A percentile compares a stretch with the other conserved stretches of the same genome.
These are phyloP conservation scores for Dendrocalamus sinicus DNA, from an alignment of 176 grass and related monocot genomes.

Conservation along the genomic window DNA sequence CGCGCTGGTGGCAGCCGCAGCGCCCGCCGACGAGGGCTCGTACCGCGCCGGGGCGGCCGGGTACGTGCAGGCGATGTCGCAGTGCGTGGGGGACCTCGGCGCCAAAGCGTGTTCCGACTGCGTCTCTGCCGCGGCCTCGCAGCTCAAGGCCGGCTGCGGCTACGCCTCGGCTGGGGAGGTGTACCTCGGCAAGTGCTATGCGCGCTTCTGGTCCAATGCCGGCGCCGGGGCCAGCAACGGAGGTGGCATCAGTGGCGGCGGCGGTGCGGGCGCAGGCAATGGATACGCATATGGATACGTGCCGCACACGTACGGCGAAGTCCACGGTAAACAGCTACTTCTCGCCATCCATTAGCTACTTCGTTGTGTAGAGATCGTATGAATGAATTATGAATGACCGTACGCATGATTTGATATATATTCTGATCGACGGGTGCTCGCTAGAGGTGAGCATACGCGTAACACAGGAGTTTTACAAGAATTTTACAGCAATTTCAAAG, in stretches of 20 bases:
- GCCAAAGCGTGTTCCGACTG: constrained; percentile 73
- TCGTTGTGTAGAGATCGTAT: too few relatives aligned
- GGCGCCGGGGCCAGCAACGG: not conserved
- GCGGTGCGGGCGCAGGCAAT: constrained; percentile 7
- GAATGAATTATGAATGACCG: too few relatives aligned
- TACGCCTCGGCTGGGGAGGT: constrained; percentile 66
- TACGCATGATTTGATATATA: too few relatives aligned
- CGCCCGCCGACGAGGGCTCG: not conserved
- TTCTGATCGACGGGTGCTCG: too few relatives aligned
- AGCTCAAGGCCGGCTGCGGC: constrained; percentile 70
- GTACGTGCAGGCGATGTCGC: constrained; percentile 91
- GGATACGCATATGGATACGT: constrained; percentile 57
- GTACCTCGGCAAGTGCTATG: constrained; percentile 97
- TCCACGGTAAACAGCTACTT: constrained; percentile 49
- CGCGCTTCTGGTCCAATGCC: constrained; percentile 80
- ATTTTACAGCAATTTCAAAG: too few relatives aligned
- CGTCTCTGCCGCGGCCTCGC: constrained; percentile 55
- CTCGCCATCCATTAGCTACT: not conserved
- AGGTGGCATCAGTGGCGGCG: not conserved
- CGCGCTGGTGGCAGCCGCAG: constrained; percentile 53
- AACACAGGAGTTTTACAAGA: too few relatives aligned
- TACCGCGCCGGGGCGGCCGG: constrained; percentile 70
- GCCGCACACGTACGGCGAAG: constrained; percentile 38
- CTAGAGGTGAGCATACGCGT: not conserved
- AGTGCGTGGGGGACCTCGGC: constrained; percentile 83